Conservation (phyloP, 306 rosid species). For the Rosa lucieae region DNA sequence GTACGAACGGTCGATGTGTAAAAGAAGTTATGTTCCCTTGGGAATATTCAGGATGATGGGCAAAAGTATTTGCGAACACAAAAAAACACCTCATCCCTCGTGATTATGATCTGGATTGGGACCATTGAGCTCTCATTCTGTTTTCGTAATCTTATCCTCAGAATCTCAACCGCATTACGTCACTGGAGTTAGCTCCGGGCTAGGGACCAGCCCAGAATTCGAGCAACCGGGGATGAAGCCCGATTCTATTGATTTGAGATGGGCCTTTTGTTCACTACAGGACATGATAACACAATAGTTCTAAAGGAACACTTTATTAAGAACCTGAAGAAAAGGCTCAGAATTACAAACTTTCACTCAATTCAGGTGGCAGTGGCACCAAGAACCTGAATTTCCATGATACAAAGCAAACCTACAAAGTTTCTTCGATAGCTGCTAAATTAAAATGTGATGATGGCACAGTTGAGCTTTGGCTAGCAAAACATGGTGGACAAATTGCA, state of each 20-base stretch:
- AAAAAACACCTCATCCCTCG: not conserved
- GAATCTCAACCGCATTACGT: not conserved
- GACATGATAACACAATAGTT: not conserved
- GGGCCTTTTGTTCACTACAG: not conserved
- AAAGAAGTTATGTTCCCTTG: not conserved
- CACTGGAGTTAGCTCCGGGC: not conserved
- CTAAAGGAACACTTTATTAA: constrained; percentile 10
- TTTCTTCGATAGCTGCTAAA: constrained; percentile 13
- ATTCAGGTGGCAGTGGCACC: constrained; percentile 15
- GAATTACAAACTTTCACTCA: constrained; percentile 1
- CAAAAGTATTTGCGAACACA: not conserved
- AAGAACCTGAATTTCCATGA: constrained; percentile 8
- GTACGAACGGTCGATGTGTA: not conserved
- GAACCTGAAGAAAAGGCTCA: not conserved
- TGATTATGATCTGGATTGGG: not conserved
- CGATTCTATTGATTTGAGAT: not conserved
- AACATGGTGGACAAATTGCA: not conserved
- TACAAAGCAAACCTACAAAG: not conserved
- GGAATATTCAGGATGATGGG: not conserved
- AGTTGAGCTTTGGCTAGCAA: constrained; percentile 11
- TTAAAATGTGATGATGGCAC: not conserved
- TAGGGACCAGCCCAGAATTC: not conserved
- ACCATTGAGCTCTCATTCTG: constrained; percentile 2
- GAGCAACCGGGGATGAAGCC: not conserved
- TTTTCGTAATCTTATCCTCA: not conserved